Evolutionary conservation across 2,329 filamentous ascomycete species (phyloP), one percentile per base, ranked within the genome.

Genomic region (Diaporthe vexans): DNA sequence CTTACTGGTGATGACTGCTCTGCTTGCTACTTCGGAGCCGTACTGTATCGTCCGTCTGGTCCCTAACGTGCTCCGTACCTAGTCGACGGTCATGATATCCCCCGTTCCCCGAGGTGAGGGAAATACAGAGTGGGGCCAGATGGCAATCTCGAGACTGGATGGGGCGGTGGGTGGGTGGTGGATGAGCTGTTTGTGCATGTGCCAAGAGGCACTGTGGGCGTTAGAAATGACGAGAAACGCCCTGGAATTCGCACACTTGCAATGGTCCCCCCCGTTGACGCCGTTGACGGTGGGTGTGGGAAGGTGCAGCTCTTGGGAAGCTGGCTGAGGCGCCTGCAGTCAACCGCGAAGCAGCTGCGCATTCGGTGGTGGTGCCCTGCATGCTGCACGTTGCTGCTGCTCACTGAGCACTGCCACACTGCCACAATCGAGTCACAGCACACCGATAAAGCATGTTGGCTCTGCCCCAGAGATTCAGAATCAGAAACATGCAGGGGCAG

Each of bases 131-230:
- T 63, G 69, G 69, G 69, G 57, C 69, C 19, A 59, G 56, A 58
- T 52, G 40, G 40, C 56, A 58, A 72, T 72, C 69, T 72, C 54
- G 57, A 59, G 56, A 51, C 56, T 51, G 29, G 51, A 57, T 68
- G 69, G 54, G 69, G 54, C 43, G 29, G n/a, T 43, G 33, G n/a
- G 46, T 59, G 54, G 40, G 69, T 59, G 33, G 63, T 63, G 61
- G 59, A 68, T 73, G 71, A 61, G 73, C 56, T 73, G 73, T 61
- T 54, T 75, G 63, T 75, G 73, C 71, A 73, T 63, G 40, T 69
- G 61, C 61, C 52, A 73, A 73, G 63, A 33, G 61, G 11, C 40
- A n/a, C 33, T 63, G 57, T 72, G 57, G 57, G 70, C 70, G 57
- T 51, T 72, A 58, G 54, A 63, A 72, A 40, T 72, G 40, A 46